Evolutionary conservation across 1,284 basidiomycete species (phyloP).

Genomic region (Cryptococcus sp.): DNA sequence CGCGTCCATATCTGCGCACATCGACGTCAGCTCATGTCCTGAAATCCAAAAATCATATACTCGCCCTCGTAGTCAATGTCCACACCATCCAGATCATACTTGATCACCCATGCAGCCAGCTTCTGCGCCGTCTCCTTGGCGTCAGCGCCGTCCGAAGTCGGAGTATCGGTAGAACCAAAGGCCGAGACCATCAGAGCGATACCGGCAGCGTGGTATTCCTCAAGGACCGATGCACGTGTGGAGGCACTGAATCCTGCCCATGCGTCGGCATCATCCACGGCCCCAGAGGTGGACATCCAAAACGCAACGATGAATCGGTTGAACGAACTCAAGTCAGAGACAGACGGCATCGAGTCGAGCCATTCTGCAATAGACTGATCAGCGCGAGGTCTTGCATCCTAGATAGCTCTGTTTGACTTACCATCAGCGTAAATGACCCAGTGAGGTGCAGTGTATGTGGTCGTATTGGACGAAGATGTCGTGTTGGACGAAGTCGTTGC

Average conservation of each 20-base stretch:
- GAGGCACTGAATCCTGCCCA: slow-evolving; percentile 41
- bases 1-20: slow-evolving; percentile 29
- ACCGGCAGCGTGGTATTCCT: slow-evolving; percentile 53
- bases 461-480: slow-evolving; percentile 1
- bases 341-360: slow-evolving; percentile 35
- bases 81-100: slow-evolving; percentile 57
- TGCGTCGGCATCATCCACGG: slow-evolving; percentile 46
- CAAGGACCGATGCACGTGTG: slow-evolving; percentile 41
- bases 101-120: slow-evolving; percentile 51
- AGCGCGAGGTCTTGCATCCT: not conserved
- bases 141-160: slow-evolving; percentile 50
- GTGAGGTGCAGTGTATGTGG: slow-evolving; percentile 35
- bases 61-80: slow-evolving; percentile 57
- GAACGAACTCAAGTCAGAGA: slow-evolving; percentile 36
- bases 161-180: slow-evolving; percentile 55
- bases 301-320: slow-evolving; percentile 57
- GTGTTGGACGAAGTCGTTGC: slow-evolving; percentile 3
- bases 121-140: slow-evolving; percentile 43
- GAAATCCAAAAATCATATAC: slow-evolving; percentile 7
- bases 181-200: slow-evolving; percentile 56
- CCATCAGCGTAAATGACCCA: slow-evolving; percentile 49
- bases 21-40: not conserved
- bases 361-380: slow-evolving; percentile 21
- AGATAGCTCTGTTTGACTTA: slow-evolving; percentile 7
- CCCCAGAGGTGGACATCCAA: slow-evolving; percentile 52